These are phyloP conservation scores for Raffaelea arxii DNA, from an alignment of 2,329 filamentous ascomycete genomes.

Conservation along the genomic window DNA sequence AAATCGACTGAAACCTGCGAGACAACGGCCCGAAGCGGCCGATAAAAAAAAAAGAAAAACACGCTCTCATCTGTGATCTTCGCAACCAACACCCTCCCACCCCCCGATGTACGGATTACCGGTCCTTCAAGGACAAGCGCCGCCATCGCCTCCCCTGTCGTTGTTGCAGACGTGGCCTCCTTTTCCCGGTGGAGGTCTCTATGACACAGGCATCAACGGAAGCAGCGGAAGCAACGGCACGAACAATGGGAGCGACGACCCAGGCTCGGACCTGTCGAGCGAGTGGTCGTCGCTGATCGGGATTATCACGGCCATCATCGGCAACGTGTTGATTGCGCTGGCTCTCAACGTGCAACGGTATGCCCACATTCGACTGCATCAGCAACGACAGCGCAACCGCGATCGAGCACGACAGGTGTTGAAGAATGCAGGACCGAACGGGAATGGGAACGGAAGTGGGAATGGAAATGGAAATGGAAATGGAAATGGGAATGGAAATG, in stretches of 20 bases:
- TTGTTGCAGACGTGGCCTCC: constrained; percentile 11
- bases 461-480: constrained; percentile 21
- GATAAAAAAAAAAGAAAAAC: too few relatives aligned
- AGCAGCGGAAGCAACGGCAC: constrained; percentile 13
- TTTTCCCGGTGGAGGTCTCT: constrained; percentile 12
- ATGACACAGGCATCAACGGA: constrained; percentile 4
- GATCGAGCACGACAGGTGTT: constrained; percentile 44
- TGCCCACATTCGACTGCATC: constrained; percentile 76
- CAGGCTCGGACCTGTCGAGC: constrained; percentile 38
- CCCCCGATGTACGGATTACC: not conserved
- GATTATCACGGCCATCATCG: constrained; percentile 83
- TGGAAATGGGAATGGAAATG: constrained; percentile 9
- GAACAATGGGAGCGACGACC: constrained; percentile 14
- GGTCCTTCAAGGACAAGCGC: constrained; percentile 5
- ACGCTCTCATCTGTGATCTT: too few relatives aligned
- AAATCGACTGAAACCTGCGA: too few relatives aligned
- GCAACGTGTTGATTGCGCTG: constrained; percentile 89
- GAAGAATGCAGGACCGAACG: constrained; percentile 36
- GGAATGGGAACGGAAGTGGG: constrained; percentile 14
- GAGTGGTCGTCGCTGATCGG: constrained; percentile 92
- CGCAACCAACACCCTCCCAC: not conserved
- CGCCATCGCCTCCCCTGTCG: constrained; percentile 2
- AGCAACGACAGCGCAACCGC: constrained; percentile 52
- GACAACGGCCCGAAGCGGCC: too few relatives aligned
- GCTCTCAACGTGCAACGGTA: constrained; percentile 95